Percentiles rank a stretch among this genome's conserved stretches.
Conservation (phyloP, 495 filamentous ascomycete genomes). For the Aspergillus cavernicola region DNA sequence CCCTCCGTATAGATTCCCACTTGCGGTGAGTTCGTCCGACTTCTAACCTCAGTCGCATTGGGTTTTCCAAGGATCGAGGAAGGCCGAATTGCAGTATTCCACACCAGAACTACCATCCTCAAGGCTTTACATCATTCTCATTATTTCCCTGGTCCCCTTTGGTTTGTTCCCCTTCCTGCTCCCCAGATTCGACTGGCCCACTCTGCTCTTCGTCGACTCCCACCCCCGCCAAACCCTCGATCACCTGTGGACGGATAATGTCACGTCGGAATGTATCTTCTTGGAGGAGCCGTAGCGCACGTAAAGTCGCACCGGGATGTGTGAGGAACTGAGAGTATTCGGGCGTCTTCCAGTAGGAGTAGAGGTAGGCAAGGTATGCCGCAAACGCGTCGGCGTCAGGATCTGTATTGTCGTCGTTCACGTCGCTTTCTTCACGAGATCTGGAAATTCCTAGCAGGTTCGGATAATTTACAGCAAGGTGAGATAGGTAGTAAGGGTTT, state of each 20-base stretch:
- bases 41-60: not conserved
- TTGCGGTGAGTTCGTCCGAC: not conserved
- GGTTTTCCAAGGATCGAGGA: not conserved
- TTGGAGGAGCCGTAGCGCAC: slow-evolving; percentile 76
- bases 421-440: slow-evolving; percentile 32
- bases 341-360: slow-evolving; percentile 77
- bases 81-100: not conserved
- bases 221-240: slow-evolving; percentile 57
- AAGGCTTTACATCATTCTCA: slow-evolving; percentile 22
- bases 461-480: slow-evolving; percentile 64
- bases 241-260: slow-evolving; percentile 71
- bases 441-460: slow-evolving; percentile 43
- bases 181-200: slow-evolving; percentile 17
- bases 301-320: slow-evolving; percentile 80
- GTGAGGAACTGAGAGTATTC: slow-evolving; percentile 77
- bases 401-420: slow-evolving; percentile 44
- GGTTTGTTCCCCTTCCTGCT: slow-evolving; percentile 29
- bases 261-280: slow-evolving; percentile 79
- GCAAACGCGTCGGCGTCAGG: slow-evolving; percentile 63
- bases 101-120: slow-evolving; percentile 9
- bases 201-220: slow-evolving; percentile 37
- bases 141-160: slow-evolving; percentile 18
- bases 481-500: slow-evolving; percentile 79
- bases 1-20: not conserved
- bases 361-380: slow-evolving; percentile 76